These are phyloP conservation scores for Keithomyces neogunnii DNA, from an alignment of 2,329 filamentous ascomycete species.

Conservation along the genomic window DNA sequence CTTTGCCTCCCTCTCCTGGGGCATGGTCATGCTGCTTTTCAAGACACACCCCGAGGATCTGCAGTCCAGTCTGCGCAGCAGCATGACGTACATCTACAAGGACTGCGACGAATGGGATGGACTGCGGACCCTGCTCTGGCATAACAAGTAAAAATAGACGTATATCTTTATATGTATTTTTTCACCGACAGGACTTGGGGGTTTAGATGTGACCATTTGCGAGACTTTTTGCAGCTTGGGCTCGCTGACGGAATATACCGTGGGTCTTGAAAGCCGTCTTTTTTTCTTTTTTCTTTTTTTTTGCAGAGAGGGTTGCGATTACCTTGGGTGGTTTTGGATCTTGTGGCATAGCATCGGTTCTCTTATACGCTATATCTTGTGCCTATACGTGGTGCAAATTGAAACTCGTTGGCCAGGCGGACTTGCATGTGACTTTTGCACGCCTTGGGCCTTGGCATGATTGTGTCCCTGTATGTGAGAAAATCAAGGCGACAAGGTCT, in stretches of 20 bases:
- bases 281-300: too few relatives aligned
- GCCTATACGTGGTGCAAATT: too few relatives aligned
- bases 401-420: too few relatives aligned
- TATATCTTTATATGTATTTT: background rate
- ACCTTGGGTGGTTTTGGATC: background rate
- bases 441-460: too few relatives aligned
- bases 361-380: background rate
- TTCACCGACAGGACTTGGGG: background rate
- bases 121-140: conserved; percentile 73
- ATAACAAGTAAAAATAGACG: conserved; percentile 54
- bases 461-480: background rate
- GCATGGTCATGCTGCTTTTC: conserved; percentile 90
- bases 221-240: too few relatives aligned
- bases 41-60: conserved; percentile 84
- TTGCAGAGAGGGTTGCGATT: background rate
- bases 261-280: too few relatives aligned
- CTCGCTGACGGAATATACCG: too few relatives aligned
- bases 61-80: conserved; percentile 83
- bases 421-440: too few relatives aligned
- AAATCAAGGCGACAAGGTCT: too few relatives aligned
- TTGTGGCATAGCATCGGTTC: background rate
- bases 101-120: conserved; percentile 88
- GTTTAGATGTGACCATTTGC: too few relatives aligned
- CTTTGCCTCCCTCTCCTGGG: conserved; percentile 89
- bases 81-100: conserved; percentile 95